These are phyloP conservation scores for Sergeia podlipaevii DNA, from an alignment of 208 protist species.

Conservation along the genomic window DNA sequence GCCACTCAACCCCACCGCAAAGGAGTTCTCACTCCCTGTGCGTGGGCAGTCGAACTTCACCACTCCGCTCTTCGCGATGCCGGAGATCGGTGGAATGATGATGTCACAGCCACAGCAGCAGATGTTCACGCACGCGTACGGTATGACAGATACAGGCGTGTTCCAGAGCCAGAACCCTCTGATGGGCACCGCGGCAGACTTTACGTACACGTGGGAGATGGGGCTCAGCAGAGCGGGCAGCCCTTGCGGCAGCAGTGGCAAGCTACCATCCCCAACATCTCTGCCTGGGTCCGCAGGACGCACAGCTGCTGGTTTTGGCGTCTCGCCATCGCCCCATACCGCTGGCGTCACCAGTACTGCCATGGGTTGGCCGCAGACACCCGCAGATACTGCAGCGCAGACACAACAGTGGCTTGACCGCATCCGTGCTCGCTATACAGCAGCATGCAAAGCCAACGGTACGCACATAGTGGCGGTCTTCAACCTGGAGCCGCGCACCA, in stretches of 20 bases:
- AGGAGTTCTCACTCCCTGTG: slow-evolving; percentile 29
- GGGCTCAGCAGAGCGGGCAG: too few species aligned
- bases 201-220: too few species aligned
- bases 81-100: neutral
- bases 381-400: slow-evolving; percentile 9
- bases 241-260: too few species aligned
- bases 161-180: too few species aligned
- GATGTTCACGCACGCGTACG: too few species aligned
- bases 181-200: too few species aligned
- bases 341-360: neutral
- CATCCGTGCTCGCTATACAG: slow-evolving; percentile 31
- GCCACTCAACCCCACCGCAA: slow-evolving; percentile 40
- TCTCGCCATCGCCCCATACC: too few species aligned
- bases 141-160: too few species aligned
- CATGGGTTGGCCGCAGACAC: neutral
- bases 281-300: too few species aligned
- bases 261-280: too few species aligned
- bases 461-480: slow-evolving; percentile 75
- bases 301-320: too few species aligned
- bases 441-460: slow-evolving; percentile 18
- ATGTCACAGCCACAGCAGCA: neutral
- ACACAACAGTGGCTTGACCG: slow-evolving; percentile 24
- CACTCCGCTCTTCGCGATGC: neutral
- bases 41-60: neutral
- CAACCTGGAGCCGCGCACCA: slow-evolving; percentile 71